A percentile compares a stretch with the other conserved stretches of the same genome.
Evolutionary conservation across 306 rosid species (phyloP).

Genomic region (Elaeagnus macrophylla): DNA sequence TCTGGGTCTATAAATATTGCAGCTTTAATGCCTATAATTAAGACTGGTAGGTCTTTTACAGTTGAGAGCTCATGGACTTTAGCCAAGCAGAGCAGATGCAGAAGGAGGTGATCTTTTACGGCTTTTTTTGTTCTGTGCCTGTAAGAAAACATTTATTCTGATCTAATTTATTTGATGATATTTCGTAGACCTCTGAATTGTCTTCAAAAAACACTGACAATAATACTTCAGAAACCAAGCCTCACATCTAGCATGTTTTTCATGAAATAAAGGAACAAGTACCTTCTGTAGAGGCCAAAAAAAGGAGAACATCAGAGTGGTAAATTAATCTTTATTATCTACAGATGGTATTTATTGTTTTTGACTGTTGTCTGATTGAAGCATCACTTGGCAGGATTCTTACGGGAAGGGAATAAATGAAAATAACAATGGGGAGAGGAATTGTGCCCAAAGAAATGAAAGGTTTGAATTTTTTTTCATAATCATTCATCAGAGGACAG

Average conservation of each 20-base stretch:
- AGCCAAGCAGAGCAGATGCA: constrained; percentile 57
- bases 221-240: constrained; percentile 20
- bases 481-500: background rate
- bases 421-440: constrained; percentile 3
- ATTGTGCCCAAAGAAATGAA: constrained; percentile 15
- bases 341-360: constrained; percentile 9
- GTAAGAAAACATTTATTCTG: background rate
- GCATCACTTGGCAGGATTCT: constrained; percentile 28
- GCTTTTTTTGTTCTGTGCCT: background rate
- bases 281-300: constrained; percentile 16
- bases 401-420: constrained; percentile 17
- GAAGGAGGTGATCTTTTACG: constrained; percentile 33
- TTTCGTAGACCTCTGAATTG: constrained; percentile 36
- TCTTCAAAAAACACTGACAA: constrained; percentile 16
- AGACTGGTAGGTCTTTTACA: constrained; percentile 60
- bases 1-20: constrained; percentile 23
- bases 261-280: constrained; percentile 24
- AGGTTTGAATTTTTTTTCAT: constrained; percentile 16
- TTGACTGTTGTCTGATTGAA: constrained; percentile 2
- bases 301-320: constrained; percentile 21
- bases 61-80: constrained; percentile 73
- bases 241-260: constrained; percentile 19
- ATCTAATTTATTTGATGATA: constrained; percentile 10
- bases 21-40: constrained; percentile 92
- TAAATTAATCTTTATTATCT: constrained; percentile 12